phyloP scores from a whole-genome alignment of 129 eudicot genomes.

The Erigeron canadensis region DNA sequence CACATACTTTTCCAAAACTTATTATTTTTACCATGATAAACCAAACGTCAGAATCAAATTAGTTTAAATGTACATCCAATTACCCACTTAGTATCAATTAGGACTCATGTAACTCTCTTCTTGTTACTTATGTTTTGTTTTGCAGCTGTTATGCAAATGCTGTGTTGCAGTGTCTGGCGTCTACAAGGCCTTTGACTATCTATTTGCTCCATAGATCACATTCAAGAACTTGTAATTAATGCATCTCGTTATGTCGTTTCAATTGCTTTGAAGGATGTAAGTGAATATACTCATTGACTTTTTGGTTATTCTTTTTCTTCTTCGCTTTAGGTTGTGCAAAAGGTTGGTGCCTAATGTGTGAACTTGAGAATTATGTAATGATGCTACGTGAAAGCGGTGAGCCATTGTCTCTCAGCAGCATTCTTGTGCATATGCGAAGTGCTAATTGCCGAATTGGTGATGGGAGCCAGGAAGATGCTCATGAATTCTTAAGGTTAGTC shows the following conservation, averaged over 20 bases:
- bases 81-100: background rate
- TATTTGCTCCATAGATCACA: conserved; percentile 81
- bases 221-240: conserved; percentile 61
- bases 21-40: too few relatives aligned
- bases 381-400: conserved; percentile 63
- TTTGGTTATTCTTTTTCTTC: conserved; percentile 7
- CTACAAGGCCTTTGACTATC: conserved; percentile 82
- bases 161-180: conserved; percentile 84
- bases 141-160: conserved; percentile 98
- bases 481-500: conserved; percentile 83
- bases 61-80: too few relatives aligned
- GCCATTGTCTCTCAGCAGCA: conserved; percentile 70
- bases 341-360: conserved; percentile 96
- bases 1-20: too few relatives aligned
- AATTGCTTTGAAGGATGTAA: background rate
- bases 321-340: conserved; percentile 51
- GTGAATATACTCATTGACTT: background rate
- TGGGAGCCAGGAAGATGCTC: conserved; percentile 98
- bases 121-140: conserved; percentile 5
- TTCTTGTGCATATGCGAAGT: conserved; percentile 69
- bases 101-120: background rate
- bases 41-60: too few relatives aligned
- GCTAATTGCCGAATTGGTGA: conserved; percentile 75
- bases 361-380: conserved; percentile 73
- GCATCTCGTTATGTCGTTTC: conserved; percentile 12